These are phyloP conservation scores for Dictyostelium capitatum DNA, from an alignment of 78 protist genomes.

Conservation along the genomic window DNA sequence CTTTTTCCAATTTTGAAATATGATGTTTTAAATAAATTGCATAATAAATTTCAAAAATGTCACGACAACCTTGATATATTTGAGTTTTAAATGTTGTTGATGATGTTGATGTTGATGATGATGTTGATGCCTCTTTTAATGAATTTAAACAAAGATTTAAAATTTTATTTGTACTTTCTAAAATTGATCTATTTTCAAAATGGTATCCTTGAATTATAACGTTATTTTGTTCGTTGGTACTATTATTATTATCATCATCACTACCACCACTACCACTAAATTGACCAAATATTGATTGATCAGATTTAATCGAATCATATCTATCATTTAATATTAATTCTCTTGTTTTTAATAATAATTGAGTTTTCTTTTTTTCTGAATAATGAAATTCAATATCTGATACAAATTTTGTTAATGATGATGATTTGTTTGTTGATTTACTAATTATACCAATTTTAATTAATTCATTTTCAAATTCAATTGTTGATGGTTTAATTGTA, in stretches of 20 bases:
- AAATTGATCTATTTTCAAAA: conserved; percentile 36
- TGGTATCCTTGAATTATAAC: conserved; percentile 34
- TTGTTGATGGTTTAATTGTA: conserved; percentile 11
- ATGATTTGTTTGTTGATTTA: background rate
- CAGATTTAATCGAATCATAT: conserved; percentile 24
- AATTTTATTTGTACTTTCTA: conserved; percentile 1
- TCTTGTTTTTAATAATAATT: conserved; percentile 25
- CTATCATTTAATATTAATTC: conserved; percentile 45
- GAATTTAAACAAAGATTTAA: background rate
- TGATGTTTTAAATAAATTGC: conserved; percentile 38
- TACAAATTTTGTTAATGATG: conserved; percentile 7
- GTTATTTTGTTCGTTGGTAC: background rate
- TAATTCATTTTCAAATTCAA: conserved; percentile 23
- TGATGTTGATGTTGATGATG: background rate
- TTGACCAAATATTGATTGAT: conserved; percentile 24
- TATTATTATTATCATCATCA: conserved; percentile 6
- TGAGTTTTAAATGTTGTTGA: background rate
- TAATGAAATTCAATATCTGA: conserved; percentile 53
- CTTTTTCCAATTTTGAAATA: conserved; percentile 5
- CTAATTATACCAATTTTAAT: too few relatives aligned
- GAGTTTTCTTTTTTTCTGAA: conserved; percentile 53
- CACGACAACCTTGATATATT: conserved; percentile 64
- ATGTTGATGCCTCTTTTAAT: conserved; percentile 7
- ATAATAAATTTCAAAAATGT: conserved; percentile 45
- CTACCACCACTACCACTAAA: background rate